Evolutionary conservation across 225 moss, liverwort and hornwort genomes (phyloP), one percentile per base, ranked within the genome.

Genomic region (Marchantia paleacea): DNA sequence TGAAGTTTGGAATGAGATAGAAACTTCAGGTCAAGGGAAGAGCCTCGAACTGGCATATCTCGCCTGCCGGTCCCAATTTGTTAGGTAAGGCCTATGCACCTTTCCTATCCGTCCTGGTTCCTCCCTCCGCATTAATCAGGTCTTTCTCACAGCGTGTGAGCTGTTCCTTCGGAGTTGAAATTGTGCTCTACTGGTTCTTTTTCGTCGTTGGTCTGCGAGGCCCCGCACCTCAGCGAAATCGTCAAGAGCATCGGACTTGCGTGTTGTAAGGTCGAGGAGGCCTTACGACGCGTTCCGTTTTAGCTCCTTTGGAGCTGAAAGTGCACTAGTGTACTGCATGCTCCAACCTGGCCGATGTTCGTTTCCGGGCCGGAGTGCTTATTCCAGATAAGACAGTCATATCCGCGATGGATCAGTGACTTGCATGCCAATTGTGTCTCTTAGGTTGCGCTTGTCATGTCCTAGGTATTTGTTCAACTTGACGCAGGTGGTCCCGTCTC

Each of bases 71-170:
- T 47, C 60, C 47, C 29, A 78, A 65, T 78, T 73, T 65, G 65
- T 64, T 65, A 66, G 63, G 78, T 78, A 65, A 78, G 64, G 64
- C 50, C 49, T 8, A 72, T 63, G 22, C 31, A 63, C 48, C 64
- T 8, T 65, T 78, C 0, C 22, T 24, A 20, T 4, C 52, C 64
- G 28, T 50, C 51, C 20, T 15, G 26, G 39, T 39, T 39, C 39
- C 7, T n/a, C 14, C 25, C 64, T 52, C 64, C 52, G 47, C 78
- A 24, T 51, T n/a, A 50, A 66, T 78, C 55, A 60, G 78, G 78
- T 0, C 47, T 51, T 0, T 62, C 22, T n/a, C 52, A 7, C 64
- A 78, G 63, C 47, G 22, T 66, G 14, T 78, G 63, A 78, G 78
- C 64, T 65, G 50, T 78, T 7, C 50, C 22, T 48, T 78, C 49